Percentiles rank a stretch among this genome's conserved stretches.
Evolutionary conservation across 23 red algal species (phyloP).

Genomic region (Pyropia yezoensis): DNA sequence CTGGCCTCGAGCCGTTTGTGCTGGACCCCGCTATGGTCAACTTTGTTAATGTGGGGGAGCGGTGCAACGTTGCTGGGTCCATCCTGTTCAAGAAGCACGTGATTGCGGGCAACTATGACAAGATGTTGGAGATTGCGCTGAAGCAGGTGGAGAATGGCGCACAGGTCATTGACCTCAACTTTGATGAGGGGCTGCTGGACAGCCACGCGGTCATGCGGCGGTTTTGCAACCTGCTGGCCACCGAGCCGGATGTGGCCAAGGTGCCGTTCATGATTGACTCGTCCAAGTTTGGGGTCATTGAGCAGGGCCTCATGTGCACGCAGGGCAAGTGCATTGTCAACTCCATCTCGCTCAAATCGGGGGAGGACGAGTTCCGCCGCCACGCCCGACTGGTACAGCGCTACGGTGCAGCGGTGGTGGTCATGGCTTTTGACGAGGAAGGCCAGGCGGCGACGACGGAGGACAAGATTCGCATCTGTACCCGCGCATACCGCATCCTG

Average conservation of each 20-base stretch:
- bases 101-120: conserved; percentile 68
- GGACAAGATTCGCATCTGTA: conserved; percentile 62
- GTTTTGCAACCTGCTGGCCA: conserved; percentile 71
- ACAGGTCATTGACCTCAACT: conserved; percentile 70
- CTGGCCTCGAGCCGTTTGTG: conserved; percentile 53
- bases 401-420: conserved; percentile 71
- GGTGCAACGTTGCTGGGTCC: conserved; percentile 73
- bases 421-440: conserved; percentile 80
- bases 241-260: conserved; percentile 66
- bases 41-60: conserved; percentile 76
- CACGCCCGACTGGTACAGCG: conserved; percentile 44
- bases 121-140: conserved; percentile 70
- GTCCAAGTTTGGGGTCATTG: conserved; percentile 59
- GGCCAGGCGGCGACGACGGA: conserved; percentile 60
- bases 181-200: conserved; percentile 78
- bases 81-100: conserved; percentile 68
- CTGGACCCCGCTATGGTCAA: conserved; percentile 52
- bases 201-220: conserved; percentile 52
- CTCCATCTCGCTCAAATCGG: conserved; percentile 60
- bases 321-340: conserved; percentile 84
- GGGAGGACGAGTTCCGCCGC: conserved; percentile 48
- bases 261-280: conserved; percentile 84
- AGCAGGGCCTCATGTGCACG: conserved; percentile 57
- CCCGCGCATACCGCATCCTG: conserved; percentile 51
- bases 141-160: conserved; percentile 83